Percentiles rank a stretch among this genome's conserved stretches.
These are phyloP conservation scores for Yamadazyma sp. DNA, from an alignment of 805 yeast genomes.

Conservation along the genomic window DNA sequence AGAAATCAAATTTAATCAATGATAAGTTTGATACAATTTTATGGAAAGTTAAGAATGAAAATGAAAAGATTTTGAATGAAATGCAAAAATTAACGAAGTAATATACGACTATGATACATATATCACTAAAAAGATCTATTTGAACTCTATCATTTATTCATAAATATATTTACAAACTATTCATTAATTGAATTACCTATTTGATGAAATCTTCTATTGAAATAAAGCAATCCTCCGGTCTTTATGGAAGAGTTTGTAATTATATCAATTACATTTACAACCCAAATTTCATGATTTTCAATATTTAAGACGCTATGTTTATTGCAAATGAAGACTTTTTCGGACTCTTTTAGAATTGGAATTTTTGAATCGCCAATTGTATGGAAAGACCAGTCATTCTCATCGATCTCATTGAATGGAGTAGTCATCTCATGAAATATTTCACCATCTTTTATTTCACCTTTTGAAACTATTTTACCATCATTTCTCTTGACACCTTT, in stretches of 20 bases:
- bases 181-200: slow-evolving; percentile 30
- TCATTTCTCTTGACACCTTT: slow-evolving; percentile 49
- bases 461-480: slow-evolving; percentile 17
- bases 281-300: slow-evolving; percentile 90
- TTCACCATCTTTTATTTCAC: slow-evolving; percentile 31
- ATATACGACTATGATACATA: slow-evolving; percentile 4
- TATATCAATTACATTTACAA: slow-evolving; percentile 70
- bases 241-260: slow-evolving; percentile 20
- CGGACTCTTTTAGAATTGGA: slow-evolving; percentile 59
- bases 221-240: slow-evolving; percentile 66
- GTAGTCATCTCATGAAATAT: slow-evolving; percentile 44
- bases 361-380: slow-evolving; percentile 26
- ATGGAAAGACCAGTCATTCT: slow-evolving; percentile 31
- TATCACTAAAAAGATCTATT: neutral
- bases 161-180: slow-evolving; percentile 1
- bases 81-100: slow-evolving; percentile 15
- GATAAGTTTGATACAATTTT: slow-evolving; percentile 36
- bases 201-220: slow-evolving; percentile 57
- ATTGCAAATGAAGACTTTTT: slow-evolving; percentile 61
- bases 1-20: slow-evolving; percentile 22
- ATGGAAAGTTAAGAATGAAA: slow-evolving; percentile 23
- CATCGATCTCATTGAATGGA: slow-evolving; percentile 46
- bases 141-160: neutral
- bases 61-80: slow-evolving; percentile 5
- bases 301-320: slow-evolving; percentile 51